Percentiles rank a stretch among this genome's conserved stretches.
These are phyloP conservation scores for Withania somnifera DNA, from an alignment of 305 asterid genomes.

Conservation along the genomic window DNA sequence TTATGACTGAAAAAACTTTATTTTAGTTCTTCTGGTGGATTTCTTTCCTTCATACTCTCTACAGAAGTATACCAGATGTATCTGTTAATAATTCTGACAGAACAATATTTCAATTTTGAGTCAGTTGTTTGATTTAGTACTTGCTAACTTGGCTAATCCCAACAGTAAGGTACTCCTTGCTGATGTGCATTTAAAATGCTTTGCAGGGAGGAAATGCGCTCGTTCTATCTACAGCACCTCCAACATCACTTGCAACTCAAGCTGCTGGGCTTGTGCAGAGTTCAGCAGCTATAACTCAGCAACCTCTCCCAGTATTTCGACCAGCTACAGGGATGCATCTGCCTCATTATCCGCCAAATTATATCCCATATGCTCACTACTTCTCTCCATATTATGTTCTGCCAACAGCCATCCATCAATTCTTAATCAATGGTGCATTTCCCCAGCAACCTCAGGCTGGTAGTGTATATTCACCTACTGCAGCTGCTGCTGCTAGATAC, in stretches of 20 bases:
- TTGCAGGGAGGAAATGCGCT: slow-evolving; percentile 54
- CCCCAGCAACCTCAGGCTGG: slow-evolving; percentile 88
- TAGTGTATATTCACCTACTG: slow-evolving; percentile 36
- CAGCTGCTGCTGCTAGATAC: slow-evolving; percentile 67
- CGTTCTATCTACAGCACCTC: slow-evolving; percentile 11
- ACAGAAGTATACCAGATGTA: not conserved
- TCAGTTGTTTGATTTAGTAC: not conserved
- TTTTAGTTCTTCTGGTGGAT: not conserved
- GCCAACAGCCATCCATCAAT: slow-evolving; percentile 62
- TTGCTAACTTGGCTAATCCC: not conserved
- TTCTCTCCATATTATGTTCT: slow-evolving; percentile 67
- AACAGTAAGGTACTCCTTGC: slow-evolving; percentile 1
- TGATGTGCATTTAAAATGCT: slow-evolving; percentile 7
- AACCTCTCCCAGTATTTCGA: slow-evolving; percentile 57
- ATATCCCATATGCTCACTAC: slow-evolving; percentile 69
- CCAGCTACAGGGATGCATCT: slow-evolving; percentile 81
- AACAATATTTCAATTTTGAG: not conserved
- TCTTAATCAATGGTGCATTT: slow-evolving; percentile 62
- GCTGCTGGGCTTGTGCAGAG: slow-evolving; percentile 56
- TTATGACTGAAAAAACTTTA: not conserved
- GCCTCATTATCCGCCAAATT: slow-evolving; percentile 79
- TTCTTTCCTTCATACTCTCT: not conserved
- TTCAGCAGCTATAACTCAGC: slow-evolving; percentile 55
- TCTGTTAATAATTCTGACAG: not conserved
- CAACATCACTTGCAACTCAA: slow-evolving; percentile 61